Conservation (phyloP, 2,329 filamentous ascomycete genomes). For the Pseudogymnoascus sp. region DNA sequence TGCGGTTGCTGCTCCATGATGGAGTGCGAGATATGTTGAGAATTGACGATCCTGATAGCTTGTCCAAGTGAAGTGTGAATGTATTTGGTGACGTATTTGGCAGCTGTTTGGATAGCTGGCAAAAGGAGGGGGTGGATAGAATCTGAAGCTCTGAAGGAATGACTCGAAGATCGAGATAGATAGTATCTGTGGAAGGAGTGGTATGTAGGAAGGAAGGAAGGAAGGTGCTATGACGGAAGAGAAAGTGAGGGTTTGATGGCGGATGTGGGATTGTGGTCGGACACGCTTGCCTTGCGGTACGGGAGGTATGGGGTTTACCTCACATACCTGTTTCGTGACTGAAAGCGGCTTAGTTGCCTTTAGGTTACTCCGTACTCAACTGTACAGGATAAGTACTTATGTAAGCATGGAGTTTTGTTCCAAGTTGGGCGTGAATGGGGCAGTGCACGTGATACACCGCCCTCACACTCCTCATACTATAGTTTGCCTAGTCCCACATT, state of each 20-base stretch:
- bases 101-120: slow-evolving; percentile 10
- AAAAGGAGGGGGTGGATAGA: slow-evolving; percentile 24
- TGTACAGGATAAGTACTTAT: background rate
- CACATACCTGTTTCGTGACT: slow-evolving; percentile 5
- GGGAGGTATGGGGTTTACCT: slow-evolving; percentile 7
- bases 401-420: background rate
- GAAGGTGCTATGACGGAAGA: slow-evolving; percentile 31
- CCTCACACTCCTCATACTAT: background rate
- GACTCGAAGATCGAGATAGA: slow-evolving; percentile 16
- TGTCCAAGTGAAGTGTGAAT: background rate
- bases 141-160: slow-evolving; percentile 9
- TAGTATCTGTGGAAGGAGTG: slow-evolving; percentile 23
- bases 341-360: background rate
- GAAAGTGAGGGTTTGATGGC: slow-evolving; percentile 3
- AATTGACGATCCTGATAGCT: slow-evolving; percentile 9
- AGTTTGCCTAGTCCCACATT: slow-evolving; percentile 1
- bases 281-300: slow-evolving; percentile 3
- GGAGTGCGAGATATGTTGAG: background rate
- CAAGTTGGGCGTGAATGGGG: slow-evolving; percentile 5
- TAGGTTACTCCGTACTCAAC: background rate
- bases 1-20: slow-evolving; percentile 57
- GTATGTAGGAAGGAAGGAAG: slow-evolving; percentile 36
- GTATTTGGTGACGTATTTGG: slow-evolving; percentile 9
- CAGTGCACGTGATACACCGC: background rate
- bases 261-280: slow-evolving; percentile 6